Evolutionary conservation across 805 yeast species (phyloP).

Genomic region (Teunomyces barrocoloradensis): DNA sequence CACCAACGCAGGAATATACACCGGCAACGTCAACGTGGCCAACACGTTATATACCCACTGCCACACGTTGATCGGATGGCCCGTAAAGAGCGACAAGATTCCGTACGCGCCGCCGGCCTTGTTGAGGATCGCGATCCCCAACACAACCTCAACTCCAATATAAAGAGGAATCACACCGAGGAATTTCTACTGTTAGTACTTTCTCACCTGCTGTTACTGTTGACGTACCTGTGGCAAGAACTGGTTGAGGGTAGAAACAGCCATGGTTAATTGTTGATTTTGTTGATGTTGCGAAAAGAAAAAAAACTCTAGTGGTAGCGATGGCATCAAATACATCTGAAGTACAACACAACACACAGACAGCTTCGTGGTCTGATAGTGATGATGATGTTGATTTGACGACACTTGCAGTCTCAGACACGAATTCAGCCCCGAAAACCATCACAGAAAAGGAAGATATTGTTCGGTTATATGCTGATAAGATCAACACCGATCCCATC

Average conservation of each 20-base stretch:
- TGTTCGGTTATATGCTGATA: slow-evolving; percentile 60
- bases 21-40: slow-evolving; percentile 60
- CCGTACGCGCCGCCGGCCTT: slow-evolving; percentile 91
- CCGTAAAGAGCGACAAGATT: slow-evolving; percentile 78
- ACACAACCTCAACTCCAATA: slow-evolving; percentile 79
- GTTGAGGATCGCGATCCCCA: slow-evolving; percentile 75
- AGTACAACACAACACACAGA: no score
- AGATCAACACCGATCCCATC: slow-evolving; percentile 62
- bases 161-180: slow-evolving; percentile 61
- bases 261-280: neutral
- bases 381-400: neutral
- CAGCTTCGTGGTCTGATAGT: neutral
- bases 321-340: no score
- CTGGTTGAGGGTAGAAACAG: slow-evolving; percentile 1
- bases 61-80: slow-evolving; percentile 77
- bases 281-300: neutral
- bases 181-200: neutral
- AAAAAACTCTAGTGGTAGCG: neutral
- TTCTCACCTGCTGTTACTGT: neutral
- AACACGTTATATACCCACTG: slow-evolving; percentile 79
- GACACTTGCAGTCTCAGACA: neutral
- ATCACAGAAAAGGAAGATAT: slow-evolving; percentile 44
- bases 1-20: slow-evolving; percentile 60
- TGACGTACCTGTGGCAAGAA: slow-evolving; percentile 11
- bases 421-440: slow-evolving; percentile 16